Conservation (phyloP, 345 rosid genomes). For the Syzygium grande region DNA sequence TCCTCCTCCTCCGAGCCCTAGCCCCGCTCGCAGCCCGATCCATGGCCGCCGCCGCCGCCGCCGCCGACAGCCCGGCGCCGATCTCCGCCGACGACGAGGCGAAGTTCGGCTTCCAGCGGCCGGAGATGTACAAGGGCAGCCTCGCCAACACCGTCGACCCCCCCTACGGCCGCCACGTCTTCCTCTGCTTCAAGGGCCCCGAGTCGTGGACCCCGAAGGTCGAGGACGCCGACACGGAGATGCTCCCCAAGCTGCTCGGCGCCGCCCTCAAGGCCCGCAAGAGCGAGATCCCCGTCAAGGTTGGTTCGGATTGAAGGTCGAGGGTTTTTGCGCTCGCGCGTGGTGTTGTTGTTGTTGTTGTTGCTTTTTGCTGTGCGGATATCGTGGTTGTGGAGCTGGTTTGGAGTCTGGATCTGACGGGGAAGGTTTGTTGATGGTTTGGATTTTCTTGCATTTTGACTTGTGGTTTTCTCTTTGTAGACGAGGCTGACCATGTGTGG, state of each 20-base stretch:
- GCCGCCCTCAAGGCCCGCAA: conserved; percentile 63
- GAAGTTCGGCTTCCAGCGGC: conserved; percentile 65
- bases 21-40: conserved; percentile 4
- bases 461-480: conserved; percentile 15
- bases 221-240: conserved; percentile 50
- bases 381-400: background rate
- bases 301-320: conserved; percentile 3
- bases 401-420: background rate
- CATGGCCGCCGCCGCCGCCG: conserved; percentile 40
- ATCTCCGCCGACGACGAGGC: conserved; percentile 43
- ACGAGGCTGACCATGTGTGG: conserved; percentile 61
- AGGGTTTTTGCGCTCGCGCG: background rate
- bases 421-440: background rate
- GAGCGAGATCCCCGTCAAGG: conserved; percentile 50
- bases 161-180: conserved; percentile 72
- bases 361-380: background rate
- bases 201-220: conserved; percentile 61
- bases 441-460: background rate
- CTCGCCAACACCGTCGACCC: conserved; percentile 59
- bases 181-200: conserved; percentile 55
- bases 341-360: background rate
- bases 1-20: background rate
- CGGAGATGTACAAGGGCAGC: conserved; percentile 66
- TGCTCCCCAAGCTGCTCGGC: conserved; percentile 54
- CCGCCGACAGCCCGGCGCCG: conserved; percentile 17